Evolutionary conservation across 1,284 basidiomycete genomes (phyloP).

Genomic region (Uromyces viciae-fabae): DNA sequence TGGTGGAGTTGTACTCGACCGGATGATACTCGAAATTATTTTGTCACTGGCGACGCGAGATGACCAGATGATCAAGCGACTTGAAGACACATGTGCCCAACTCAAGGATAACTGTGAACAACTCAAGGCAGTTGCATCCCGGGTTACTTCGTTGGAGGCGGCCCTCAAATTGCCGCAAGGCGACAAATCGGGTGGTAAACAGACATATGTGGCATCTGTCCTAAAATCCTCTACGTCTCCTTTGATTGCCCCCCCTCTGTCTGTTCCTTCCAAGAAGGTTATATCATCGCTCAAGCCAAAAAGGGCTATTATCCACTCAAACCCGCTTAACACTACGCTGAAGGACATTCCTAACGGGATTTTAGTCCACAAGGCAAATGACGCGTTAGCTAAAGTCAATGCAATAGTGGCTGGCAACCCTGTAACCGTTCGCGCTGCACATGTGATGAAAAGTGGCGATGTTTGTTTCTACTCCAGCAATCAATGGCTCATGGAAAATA

Average conservation of each 20-base stretch:
- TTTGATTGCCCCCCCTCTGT: not conserved
- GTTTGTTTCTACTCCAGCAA: not conserved
- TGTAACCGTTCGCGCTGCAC: not conserved
- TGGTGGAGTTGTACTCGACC: not conserved
- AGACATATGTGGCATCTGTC: not conserved
- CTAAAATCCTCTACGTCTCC: not conserved
- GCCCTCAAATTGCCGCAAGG: not conserved
- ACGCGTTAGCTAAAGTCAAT: not conserved
- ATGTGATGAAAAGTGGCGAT: not conserved
- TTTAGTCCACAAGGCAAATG: not conserved
- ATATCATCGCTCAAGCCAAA: not conserved
- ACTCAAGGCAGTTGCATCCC: not conserved
- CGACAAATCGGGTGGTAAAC: not conserved
- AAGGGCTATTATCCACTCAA: not conserved
- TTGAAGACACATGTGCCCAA: not conserved
- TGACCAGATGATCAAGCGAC: too few relatives aligned
- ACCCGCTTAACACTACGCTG: not conserved
- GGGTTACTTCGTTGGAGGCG: not conserved
- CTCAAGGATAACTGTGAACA: too few relatives aligned
- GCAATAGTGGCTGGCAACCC: not conserved
- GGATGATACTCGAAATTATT: too few relatives aligned
- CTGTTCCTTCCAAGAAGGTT: not conserved
- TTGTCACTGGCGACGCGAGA: too few relatives aligned
- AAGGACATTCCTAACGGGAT: not conserved
- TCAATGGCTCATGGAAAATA: conserved; percentile 1